phyloP scores from a whole-genome alignment of 2,329 filamentous ascomycete genomes.

The Coniella lustricola region DNA sequence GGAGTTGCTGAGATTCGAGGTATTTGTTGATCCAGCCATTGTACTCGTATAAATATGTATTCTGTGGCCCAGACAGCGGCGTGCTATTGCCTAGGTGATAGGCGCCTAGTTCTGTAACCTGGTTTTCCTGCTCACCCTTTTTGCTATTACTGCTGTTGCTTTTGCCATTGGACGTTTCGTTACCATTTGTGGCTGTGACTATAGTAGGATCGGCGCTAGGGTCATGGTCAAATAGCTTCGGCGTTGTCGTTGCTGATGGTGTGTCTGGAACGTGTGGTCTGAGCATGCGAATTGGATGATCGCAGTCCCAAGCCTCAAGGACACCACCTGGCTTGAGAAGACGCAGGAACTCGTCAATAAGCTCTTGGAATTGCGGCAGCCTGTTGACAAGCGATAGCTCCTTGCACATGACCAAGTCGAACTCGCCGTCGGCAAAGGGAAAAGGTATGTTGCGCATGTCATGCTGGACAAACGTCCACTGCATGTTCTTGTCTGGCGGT shows the following conservation, averaged over 20 bases:
- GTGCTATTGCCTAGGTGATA: slow-evolving; percentile 80
- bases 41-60: slow-evolving; percentile 74
- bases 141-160: slow-evolving; percentile 16
- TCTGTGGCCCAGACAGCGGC: slow-evolving; percentile 71
- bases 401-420: slow-evolving; percentile 84
- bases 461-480: slow-evolving; percentile 84
- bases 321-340: slow-evolving; percentile 71
- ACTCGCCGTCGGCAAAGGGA: slow-evolving; percentile 72
- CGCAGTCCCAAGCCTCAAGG: slow-evolving; percentile 84
- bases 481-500: slow-evolving; percentile 60
- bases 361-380: slow-evolving; percentile 46
- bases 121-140: slow-evolving; percentile 46
- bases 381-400: slow-evolving; percentile 66
- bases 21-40: slow-evolving; percentile 76
- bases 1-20: slow-evolving; percentile 63
- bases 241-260: slow-evolving; percentile 21
- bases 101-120: slow-evolving; percentile 66
- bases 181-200: slow-evolving; percentile 18
- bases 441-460: slow-evolving; percentile 70
- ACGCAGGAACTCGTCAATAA: slow-evolving; percentile 68
- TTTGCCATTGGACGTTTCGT: slow-evolving; percentile 20
- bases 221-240: not conserved
- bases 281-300: slow-evolving; percentile 76
- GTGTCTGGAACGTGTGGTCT: slow-evolving; percentile 65
- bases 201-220: not conserved